Conservation (phyloP, 345 rosid species). For the Syzygium grande region DNA sequence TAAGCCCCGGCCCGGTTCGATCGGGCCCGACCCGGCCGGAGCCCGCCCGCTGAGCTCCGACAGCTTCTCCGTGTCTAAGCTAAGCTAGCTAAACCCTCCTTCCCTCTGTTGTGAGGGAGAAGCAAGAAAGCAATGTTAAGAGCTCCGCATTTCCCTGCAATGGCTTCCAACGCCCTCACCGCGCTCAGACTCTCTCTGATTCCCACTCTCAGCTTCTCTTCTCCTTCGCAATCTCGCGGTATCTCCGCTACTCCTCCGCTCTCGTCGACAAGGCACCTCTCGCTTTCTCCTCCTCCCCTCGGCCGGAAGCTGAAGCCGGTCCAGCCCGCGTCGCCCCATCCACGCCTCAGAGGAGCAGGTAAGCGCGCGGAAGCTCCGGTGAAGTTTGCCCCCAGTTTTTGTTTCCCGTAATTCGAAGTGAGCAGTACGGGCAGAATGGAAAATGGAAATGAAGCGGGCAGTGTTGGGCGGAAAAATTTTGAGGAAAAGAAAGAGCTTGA, state of each 20-base stretch:
- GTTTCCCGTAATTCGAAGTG: not conserved
- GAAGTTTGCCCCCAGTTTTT: not conserved
- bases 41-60: not conserved
- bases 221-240: slow-evolving; percentile 15
- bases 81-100: not conserved
- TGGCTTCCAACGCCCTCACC: slow-evolving; percentile 16
- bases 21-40: not conserved
- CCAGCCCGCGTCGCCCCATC: slow-evolving; percentile 8
- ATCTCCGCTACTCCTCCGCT: slow-evolving; percentile 20
- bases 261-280: not conserved
- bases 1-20: not conserved
- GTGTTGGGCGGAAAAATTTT: not conserved
- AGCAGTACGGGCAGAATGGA: not conserved
- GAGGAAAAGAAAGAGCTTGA: not conserved
- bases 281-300: not conserved
- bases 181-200: slow-evolving; percentile 27
- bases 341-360: slow-evolving; percentile 21
- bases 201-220: slow-evolving; percentile 24
- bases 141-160: slow-evolving; percentile 19
- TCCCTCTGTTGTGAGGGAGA: not conserved
- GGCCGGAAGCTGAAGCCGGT: not conserved
- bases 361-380: not conserved
- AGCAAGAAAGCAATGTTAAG: slow-evolving; percentile 22
- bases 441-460: not conserved
- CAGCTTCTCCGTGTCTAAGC: not conserved